phyloP scores from a whole-genome alignment of 805 yeast species.

The Kodamaea neixiangensis region DNA sequence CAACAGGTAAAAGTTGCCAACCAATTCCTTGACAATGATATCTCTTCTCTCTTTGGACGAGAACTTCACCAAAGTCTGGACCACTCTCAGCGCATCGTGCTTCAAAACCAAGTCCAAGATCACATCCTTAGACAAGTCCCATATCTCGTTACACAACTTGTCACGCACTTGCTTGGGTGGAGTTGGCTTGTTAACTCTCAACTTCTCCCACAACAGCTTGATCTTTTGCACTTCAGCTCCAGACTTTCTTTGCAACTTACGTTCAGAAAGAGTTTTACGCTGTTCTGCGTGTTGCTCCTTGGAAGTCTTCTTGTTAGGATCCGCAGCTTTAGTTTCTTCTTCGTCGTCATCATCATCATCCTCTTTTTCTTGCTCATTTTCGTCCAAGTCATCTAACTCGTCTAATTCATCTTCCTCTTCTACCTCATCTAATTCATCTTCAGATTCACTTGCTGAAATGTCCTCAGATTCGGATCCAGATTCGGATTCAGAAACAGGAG shows the following conservation, averaged over 20 bases:
- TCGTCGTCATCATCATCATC: conserved; percentile 27
- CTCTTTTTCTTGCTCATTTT: conserved; percentile 22
- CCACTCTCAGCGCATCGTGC: conserved; percentile 96
- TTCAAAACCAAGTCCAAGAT: conserved; percentile 84
- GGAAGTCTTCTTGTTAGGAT: conserved; percentile 52
- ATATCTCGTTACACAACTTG: conserved; percentile 77
- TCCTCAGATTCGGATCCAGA: conserved; percentile 31
- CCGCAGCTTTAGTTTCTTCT: conserved; percentile 21
- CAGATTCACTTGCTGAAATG: conserved; percentile 23
- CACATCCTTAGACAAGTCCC: conserved; percentile 78
- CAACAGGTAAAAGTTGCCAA: conserved; percentile 74
- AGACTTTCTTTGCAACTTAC: conserved; percentile 85
- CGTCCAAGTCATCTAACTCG: conserved; percentile 22
- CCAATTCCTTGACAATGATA: conserved; percentile 62
- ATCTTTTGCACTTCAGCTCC: conserved; percentile 84
- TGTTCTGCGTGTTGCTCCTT: conserved; percentile 82
- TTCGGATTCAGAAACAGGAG: conserved; percentile 22
- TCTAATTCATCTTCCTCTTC: conserved; percentile 20
- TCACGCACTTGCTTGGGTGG: conserved; percentile 75
- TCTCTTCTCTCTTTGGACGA: conserved; percentile 79
- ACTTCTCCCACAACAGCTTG: conserved; percentile 86
- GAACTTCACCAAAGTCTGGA: conserved; percentile 89
- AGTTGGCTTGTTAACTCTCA: conserved; percentile 83
- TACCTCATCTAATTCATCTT: conserved; percentile 21
- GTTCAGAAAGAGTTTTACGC: conserved; percentile 70